Conservation (phyloP, 805 yeast genomes). For the Lachancea kluyveri region DNA sequence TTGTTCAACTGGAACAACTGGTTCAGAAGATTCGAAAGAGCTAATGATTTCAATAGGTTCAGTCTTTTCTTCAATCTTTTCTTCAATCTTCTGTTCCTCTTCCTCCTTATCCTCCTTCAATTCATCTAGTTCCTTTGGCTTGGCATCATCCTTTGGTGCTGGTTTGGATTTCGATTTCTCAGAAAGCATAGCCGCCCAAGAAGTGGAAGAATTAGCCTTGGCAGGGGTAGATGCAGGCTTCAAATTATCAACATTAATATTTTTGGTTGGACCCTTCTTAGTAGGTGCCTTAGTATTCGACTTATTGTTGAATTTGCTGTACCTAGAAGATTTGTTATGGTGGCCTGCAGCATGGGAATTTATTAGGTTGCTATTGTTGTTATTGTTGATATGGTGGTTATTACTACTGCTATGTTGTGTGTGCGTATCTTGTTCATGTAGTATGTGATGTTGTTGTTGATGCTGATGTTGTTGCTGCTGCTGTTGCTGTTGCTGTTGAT, state of each 20-base stretch:
- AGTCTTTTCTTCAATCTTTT: slow-evolving; percentile 4
- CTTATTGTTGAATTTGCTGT: slow-evolving; percentile 7
- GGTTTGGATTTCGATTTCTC: slow-evolving; percentile 16
- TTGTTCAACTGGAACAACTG: slow-evolving; percentile 7
- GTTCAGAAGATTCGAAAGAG: too few relatives aligned
- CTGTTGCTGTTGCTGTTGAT: slow-evolving; percentile 19
- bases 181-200: slow-evolving; percentile 36
- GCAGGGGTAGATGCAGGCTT: slow-evolving; percentile 21
- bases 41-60: slow-evolving; percentile 6
- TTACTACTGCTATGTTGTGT: slow-evolving; percentile 6
- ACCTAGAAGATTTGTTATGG: slow-evolving; percentile 3
- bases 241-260: slow-evolving; percentile 21
- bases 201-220: slow-evolving; percentile 23
- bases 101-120: slow-evolving; percentile 2
- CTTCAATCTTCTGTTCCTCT: slow-evolving; percentile 10
- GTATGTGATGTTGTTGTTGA: slow-evolving; percentile 19
- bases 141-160: slow-evolving; percentile 12
- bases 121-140: slow-evolving; percentile 7
- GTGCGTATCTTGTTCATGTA: slow-evolving; percentile 11
- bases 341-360: slow-evolving; percentile 2
- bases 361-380: slow-evolving; percentile 14
- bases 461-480: slow-evolving; percentile 12
- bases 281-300: background rate
- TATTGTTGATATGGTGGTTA: slow-evolving; percentile 12
- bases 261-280: too few relatives aligned